Conservation (phyloP, 208 protist genomes). For the Angomonas desouzai region DNA sequence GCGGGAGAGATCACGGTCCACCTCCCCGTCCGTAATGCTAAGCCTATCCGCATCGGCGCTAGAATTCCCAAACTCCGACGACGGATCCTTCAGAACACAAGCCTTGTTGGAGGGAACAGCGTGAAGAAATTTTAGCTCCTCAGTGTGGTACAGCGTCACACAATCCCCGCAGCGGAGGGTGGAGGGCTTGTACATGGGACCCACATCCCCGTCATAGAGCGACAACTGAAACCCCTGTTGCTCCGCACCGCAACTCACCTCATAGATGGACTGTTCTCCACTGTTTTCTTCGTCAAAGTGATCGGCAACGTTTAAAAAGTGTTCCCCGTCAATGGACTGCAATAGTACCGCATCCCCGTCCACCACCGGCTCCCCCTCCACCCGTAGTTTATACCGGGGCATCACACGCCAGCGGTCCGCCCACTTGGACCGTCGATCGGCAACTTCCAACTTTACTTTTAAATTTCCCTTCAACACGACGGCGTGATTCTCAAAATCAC, state of each 20-base stretch:
- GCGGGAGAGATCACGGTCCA: slow-evolving; percentile 20
- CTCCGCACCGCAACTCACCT: slow-evolving; percentile 34
- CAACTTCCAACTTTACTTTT: slow-evolving; percentile 37
- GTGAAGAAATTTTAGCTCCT: slow-evolving; percentile 44
- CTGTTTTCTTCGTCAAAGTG: slow-evolving; percentile 20
- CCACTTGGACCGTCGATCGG: slow-evolving; percentile 10
- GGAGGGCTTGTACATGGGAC: slow-evolving; percentile 16
- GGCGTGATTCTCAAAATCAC: slow-evolving; percentile 37
- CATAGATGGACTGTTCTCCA: neutral
- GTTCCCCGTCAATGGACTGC: slow-evolving; percentile 31
- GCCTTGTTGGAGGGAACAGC: slow-evolving; percentile 19
- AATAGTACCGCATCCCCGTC: slow-evolving; percentile 49
- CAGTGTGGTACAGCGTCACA: slow-evolving; percentile 51
- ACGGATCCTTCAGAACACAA: slow-evolving; percentile 27
- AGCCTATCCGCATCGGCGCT: slow-evolving; percentile 15
- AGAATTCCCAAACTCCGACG: slow-evolving; percentile 11
- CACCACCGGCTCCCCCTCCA: slow-evolving; percentile 52
- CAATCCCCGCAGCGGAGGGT: slow-evolving; percentile 59
- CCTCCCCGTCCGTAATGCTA: neutral
- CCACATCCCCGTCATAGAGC: slow-evolving; percentile 50
- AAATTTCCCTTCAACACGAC: slow-evolving; percentile 44
- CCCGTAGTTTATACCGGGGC: slow-evolving; percentile 54
- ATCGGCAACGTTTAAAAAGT: slow-evolving; percentile 33
- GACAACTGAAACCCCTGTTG: slow-evolving; percentile 44
- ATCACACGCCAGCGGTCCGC: slow-evolving; percentile 57